These are phyloP conservation scores for Dictyostelium discoideum DNA, from an alignment of 78 protist genomes.

Conservation along the genomic window dicty_2.7 NC_007089.4:5772501-5773000, in stretches of 20 bases:
- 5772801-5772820: neutral
- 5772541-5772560: conserved; percentile 54
- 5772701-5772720: conserved; percentile 73
- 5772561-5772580: conserved; percentile 56
- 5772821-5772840: too few relatives aligned
- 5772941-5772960: too few relatives aligned
- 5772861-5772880: neutral
- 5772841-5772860: neutral
- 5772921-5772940: too few relatives aligned
- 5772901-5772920: neutral
- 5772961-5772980: too few relatives aligned
- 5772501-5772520: conserved; percentile 47
- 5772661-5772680: conserved; percentile 60
- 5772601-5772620: conserved; percentile 54
- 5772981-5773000: too few relatives aligned
- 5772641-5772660: conserved; percentile 34
- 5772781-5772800: neutral
- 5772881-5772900: neutral
- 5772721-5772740: conserved; percentile 57
- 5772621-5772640: conserved; percentile 25
- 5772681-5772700: conserved; percentile 63
- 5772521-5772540: conserved; percentile 60
- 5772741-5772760: conserved; percentile 37
- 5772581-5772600: conserved; percentile 37
- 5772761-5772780: conserved; percentile 30